Evolutionary conservation across 176 grass and related monocot genomes (phyloP).

Genomic region (Eragrostis nindensis): DNA sequence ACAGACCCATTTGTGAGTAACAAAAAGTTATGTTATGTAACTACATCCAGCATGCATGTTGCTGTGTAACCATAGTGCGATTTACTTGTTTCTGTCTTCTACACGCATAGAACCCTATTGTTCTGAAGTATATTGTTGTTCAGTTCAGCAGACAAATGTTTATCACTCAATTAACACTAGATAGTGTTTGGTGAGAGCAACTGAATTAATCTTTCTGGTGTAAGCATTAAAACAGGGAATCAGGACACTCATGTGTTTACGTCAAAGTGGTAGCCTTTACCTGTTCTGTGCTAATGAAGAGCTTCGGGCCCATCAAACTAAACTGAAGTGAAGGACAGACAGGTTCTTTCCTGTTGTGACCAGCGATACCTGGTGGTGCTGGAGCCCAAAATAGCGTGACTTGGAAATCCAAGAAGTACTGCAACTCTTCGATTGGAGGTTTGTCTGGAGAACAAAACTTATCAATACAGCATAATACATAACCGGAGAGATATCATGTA

Average conservation of each 20-base stretch:
- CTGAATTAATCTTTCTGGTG: neutral
- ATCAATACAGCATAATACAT: constrained; percentile 39
- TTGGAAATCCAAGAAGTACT: constrained; percentile 99
- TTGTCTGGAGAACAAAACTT: constrained; percentile 71
- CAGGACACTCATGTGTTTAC: neutral
- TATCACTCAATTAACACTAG: neutral
- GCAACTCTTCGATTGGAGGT: constrained; percentile 93
- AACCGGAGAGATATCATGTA: constrained; percentile 28
- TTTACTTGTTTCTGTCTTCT: constrained; percentile 8
- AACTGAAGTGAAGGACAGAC: constrained; percentile 94
- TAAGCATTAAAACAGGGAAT: constrained; percentile 11
- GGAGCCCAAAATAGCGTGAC: constrained; percentile 89
- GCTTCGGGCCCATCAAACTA: constrained; percentile 92
- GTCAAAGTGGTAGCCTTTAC: constrained; percentile 46
- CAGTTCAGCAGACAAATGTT: constrained; percentile 2
- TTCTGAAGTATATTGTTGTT: constrained; percentile 11
- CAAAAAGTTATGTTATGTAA: neutral
- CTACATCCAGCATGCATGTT: neutral
- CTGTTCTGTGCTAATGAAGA: constrained; percentile 98
- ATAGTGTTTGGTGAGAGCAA: constrained; percentile 10
- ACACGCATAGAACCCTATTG: neutral
- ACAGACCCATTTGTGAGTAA: neutral
- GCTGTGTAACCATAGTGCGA: neutral
- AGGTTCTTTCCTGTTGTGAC: constrained; percentile 89
- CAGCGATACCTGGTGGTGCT: constrained; percentile 72